A percentile compares a stretch with the other conserved stretches of the same genome.
Evolutionary conservation across 768 basidiomycete species (phyloP).

Genomic region (Phylloporus sp.): DNA sequence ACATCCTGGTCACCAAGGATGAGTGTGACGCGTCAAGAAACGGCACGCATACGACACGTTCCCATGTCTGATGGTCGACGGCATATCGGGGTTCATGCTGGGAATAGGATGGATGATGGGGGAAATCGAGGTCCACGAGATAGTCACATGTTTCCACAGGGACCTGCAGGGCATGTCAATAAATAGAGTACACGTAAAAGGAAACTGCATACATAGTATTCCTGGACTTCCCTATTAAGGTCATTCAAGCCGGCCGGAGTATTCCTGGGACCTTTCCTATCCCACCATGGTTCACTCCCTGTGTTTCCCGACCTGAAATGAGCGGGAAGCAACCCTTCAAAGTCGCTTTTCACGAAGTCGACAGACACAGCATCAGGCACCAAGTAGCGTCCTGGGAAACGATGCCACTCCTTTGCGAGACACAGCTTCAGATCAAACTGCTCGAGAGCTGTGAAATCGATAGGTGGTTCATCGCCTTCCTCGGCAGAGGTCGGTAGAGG

Average conservation of each 20-base stretch:
- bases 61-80: slow-evolving; percentile 64
- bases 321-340: slow-evolving; percentile 83
- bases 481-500: slow-evolving; percentile 39
- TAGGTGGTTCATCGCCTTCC: slow-evolving; percentile 42
- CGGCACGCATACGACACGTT: slow-evolving; percentile 71
- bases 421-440: slow-evolving; percentile 76
- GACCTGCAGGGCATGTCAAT: slow-evolving; percentile 46
- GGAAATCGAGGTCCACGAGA: slow-evolving; percentile 87
- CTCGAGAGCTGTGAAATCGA: slow-evolving; percentile 67
- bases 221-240: slow-evolving; percentile 72
- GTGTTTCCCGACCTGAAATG: slow-evolving; percentile 53
- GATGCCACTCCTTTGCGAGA: slow-evolving; percentile 92
- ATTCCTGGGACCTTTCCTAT: slow-evolving; percentile 55
- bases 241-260: slow-evolving; percentile 78
- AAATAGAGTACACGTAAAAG: background rate
- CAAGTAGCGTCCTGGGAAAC: slow-evolving; percentile 88
- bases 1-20: slow-evolving; percentile 61
- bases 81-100: slow-evolving; percentile 78
- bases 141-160: slow-evolving; percentile 77
- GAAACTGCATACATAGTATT: slow-evolving; percentile 64
- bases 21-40: slow-evolving; percentile 86
- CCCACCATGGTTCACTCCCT: slow-evolving; percentile 27
- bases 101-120: slow-evolving; percentile 54
- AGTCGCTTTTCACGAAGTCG: slow-evolving; percentile 90
- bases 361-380: slow-evolving; percentile 79